Evolutionary conservation across 768 basidiomycete species (phyloP), one percentile per base, ranked within the genome.

Genomic region (Sporobolomyces roseus): DNA sequence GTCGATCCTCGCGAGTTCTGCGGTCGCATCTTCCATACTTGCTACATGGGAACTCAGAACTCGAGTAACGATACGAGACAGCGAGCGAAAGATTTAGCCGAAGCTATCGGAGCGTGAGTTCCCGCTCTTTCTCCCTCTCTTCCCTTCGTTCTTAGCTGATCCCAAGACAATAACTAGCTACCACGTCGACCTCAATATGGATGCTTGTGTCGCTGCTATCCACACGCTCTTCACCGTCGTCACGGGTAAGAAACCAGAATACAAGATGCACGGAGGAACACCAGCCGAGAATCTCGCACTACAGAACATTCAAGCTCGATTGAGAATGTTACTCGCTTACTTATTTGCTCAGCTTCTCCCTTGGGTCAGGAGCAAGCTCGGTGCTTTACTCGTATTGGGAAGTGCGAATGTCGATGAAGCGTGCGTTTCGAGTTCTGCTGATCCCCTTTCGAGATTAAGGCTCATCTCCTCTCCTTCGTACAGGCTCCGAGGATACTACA

Each of bases 21-120:
- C 32, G 83, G 81, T 61, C 83, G 91, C 30, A 87, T 98, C 61
- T 94, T 99, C 81, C 93, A 98, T 78, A 94, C 93, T 0, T 96
- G 92, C 79, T 99, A 94, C 79, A 98, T 99, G 96, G 94, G 94
- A 8, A 99, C 96, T 0, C 90, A 93, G 78, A 93, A 98, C 78
- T 97, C 94, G 10, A 91, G 88, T 67, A 78, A 78, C 0, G 96
- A 96, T 74, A 98, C 96, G 10, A 82, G 91, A 16, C 80, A 83
- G 68, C 83, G 96, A 38, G 96, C 96, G 1, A 93, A 90, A 77
- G 86, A 88, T 50, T 84, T 99, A 5, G 85, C 90, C 9, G 83
- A 86, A 45, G 88, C 91, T 0, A 93, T 99, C 61, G 94, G 94
- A 76, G 88, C 90, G 93, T 91, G 71, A 60, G 81, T 66, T 4